Evolutionary conservation across 2,329 filamentous ascomycete species (phyloP), one percentile per base, ranked within the genome.

Genomic region (Coniella lustricola): DNA sequence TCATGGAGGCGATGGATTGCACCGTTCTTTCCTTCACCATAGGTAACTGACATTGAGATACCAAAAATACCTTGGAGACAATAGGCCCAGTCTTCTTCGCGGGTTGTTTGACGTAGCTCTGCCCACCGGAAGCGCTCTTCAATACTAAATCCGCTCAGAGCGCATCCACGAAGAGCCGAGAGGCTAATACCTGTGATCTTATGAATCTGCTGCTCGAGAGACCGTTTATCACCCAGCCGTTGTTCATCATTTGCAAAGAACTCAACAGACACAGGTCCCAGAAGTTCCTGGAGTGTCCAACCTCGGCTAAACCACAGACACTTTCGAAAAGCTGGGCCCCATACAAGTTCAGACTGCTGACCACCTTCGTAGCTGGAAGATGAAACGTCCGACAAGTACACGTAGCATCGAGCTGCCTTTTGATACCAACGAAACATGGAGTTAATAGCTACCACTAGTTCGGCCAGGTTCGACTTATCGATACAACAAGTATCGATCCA

Each of bases 101-200:
- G 34, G 17, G 44, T 59, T 8, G 58, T 62, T n/a, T 49, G 36
- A 14, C 59, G 51, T 18, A 16, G 36, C n/a, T 50, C 40, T 25
- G 52, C 46, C 58, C 57, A 62, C 32, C 36, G 37, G 39, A 63
- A 57, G 21, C 56, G 54, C 39, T 63, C 57, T 3, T 56, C 47
- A n/a, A 55, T 29, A 32, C 39, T 46, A 14, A 57, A 62, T 13
- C 53, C 9, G 14, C 42, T 29, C 14, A 62, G 47, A 4, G 31
- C 20, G 5, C 12, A 34, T 18, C 53, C 54, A 10, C 36, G 50
- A 31, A 64, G 55, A 8, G 53, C 54, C 10, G 18, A 5, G 20
- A 51, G 16, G 9, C 54, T 38, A 22, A 64, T 59, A 0, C 41
- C 38, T 8, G 60, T 64, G 7, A 59, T 54, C 13, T 57, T 41